Evolutionary conservation across 2,329 filamentous ascomycete genomes (phyloP).

Genomic region (Acrocalymma vagum): DNA sequence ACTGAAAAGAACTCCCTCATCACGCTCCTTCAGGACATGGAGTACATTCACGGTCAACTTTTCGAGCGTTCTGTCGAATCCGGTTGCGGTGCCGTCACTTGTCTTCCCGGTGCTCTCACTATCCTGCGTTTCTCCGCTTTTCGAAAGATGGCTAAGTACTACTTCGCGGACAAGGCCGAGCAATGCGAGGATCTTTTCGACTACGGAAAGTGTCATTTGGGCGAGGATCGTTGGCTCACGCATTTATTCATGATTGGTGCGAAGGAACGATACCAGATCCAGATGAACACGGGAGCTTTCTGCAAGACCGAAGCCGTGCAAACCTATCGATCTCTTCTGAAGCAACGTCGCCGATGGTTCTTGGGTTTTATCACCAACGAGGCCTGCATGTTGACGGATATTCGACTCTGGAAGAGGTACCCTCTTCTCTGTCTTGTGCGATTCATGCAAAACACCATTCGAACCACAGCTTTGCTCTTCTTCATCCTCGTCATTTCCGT

Average conservation of each 20-base stretch:
- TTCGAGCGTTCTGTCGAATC: slow-evolving; percentile 97
- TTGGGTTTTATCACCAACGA: slow-evolving; percentile 98
- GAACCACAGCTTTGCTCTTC: slow-evolving; percentile 91
- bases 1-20: slow-evolving; percentile 88
- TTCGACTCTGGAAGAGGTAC: slow-evolving; percentile 89
- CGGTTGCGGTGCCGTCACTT: slow-evolving; percentile 91
- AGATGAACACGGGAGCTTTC: slow-evolving; percentile 97
- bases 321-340: slow-evolving; percentile 83
- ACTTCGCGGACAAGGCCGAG: slow-evolving; percentile 96
- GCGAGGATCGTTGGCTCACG: slow-evolving; percentile 95
- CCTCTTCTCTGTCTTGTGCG: slow-evolving; percentile 85
- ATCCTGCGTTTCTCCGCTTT: slow-evolving; percentile 97
- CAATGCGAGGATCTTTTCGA: slow-evolving; percentile 96
- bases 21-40: slow-evolving; percentile 95
- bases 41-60: slow-evolving; percentile 95
- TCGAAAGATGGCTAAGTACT: slow-evolving; percentile 95
- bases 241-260: slow-evolving; percentile 99
- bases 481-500: slow-evolving; percentile 92
- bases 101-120: slow-evolving; percentile 91
- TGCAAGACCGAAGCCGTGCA: slow-evolving; percentile 98
- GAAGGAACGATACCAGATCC: slow-evolving; percentile 91
- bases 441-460: slow-evolving; percentile 95
- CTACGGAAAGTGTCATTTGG: slow-evolving; percentile 93
- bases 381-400: slow-evolving; percentile 96
- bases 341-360: slow-evolving; percentile 96